Conservation (phyloP, 2,329 filamentous ascomycete species). For the Lecanicillium sp. region DNA sequence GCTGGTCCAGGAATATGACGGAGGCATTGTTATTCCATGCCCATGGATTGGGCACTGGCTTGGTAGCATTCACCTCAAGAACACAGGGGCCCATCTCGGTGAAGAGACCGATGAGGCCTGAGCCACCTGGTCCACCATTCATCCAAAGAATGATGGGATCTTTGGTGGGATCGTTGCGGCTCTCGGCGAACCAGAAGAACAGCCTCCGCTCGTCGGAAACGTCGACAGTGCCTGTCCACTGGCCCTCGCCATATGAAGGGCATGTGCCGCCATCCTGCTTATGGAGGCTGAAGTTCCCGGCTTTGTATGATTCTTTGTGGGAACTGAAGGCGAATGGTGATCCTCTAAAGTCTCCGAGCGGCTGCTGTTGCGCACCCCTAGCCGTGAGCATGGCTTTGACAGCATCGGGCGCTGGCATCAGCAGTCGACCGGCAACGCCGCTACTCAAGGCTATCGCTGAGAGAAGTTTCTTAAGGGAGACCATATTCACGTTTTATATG, state of each 20-base stretch:
- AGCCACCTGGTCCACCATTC: slow-evolving; percentile 88
- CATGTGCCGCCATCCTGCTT: slow-evolving; percentile 3
- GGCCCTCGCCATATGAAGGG: slow-evolving; percentile 4
- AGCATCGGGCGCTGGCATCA: background rate
- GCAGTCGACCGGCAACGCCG: background rate
- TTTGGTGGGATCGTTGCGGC: slow-evolving; percentile 84
- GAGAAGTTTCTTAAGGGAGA: background rate
- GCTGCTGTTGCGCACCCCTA: background rate
- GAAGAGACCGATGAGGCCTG: slow-evolving; percentile 45
- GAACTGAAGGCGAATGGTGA: background rate
- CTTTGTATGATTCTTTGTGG: background rate
- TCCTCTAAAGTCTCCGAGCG: background rate
- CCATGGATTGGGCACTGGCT: slow-evolving; percentile 15
- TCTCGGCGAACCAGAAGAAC: slow-evolving; percentile 76
- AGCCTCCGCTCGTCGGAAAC: slow-evolving; percentile 6
- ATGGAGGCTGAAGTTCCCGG: slow-evolving; percentile 1
- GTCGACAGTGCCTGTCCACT: slow-evolving; percentile 13
- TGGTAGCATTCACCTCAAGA: slow-evolving; percentile 13
- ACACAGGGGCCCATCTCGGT: slow-evolving; percentile 17
- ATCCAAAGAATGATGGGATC: slow-evolving; percentile 84
- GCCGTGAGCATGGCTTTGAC: background rate
- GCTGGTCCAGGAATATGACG: slow-evolving; percentile 40
- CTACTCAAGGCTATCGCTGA: background rate
- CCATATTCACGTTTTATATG: too few relatives aligned
- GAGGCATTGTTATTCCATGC: slow-evolving; percentile 18